phyloP scores from a whole-genome alignment of 129 eudicot species.

The Lactuca sativa region DNA sequence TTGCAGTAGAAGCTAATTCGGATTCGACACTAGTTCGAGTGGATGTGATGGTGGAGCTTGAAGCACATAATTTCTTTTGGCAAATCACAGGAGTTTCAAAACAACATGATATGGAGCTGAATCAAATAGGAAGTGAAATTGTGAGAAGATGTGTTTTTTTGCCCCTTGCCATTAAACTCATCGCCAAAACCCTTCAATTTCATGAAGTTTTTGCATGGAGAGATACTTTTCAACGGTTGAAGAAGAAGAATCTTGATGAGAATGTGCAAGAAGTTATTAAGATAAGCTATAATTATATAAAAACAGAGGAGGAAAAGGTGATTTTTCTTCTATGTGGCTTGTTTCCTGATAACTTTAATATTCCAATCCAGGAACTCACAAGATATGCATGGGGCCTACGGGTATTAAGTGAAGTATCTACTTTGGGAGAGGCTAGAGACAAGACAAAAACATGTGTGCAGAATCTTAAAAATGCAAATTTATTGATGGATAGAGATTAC shows the following conservation, averaged over 20 bases:
- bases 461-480: slow-evolving; percentile 8
- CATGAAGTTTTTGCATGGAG: background rate
- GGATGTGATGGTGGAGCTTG: background rate
- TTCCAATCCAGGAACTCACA: background rate
- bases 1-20: background rate
- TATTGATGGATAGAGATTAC: background rate
- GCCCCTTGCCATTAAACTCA: slow-evolving; percentile 25
- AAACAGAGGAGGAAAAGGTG: background rate
- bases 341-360: slow-evolving; percentile 1
- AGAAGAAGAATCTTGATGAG: background rate
- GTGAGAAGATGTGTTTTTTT: slow-evolving; percentile 12
- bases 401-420: background rate
- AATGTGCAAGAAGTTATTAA: background rate
- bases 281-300: background rate
- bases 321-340: slow-evolving; percentile 8
- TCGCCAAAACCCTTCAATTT: background rate
- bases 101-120: background rate
- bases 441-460: background rate
- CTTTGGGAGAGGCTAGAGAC: background rate
- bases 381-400: slow-evolving; percentile 14
- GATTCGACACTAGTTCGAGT: background rate
- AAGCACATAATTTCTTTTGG: slow-evolving; percentile 9
- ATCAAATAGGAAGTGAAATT: background rate
- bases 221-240: background rate
- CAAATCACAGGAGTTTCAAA: background rate